phyloP scores from a whole-genome alignment of 805 yeast species.

The Wickerhamiella lipophila region DNA sequence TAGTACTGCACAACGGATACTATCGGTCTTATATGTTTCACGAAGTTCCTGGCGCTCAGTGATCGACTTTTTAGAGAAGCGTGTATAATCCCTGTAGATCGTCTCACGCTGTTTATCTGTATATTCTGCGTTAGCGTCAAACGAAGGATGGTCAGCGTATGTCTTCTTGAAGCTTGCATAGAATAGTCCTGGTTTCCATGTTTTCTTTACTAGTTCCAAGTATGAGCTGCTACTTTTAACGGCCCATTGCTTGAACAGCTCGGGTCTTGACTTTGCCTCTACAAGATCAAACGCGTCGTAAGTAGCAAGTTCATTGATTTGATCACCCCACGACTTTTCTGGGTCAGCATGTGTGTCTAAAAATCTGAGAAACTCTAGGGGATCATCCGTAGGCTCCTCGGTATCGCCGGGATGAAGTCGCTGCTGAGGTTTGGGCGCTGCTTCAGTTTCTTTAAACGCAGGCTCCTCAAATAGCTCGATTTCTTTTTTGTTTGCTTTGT shows the following conservation, averaged over 20 bases:
- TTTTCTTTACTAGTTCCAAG: slow-evolving; percentile 24
- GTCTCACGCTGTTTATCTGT: slow-evolving; percentile 31
- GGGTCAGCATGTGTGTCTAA: slow-evolving; percentile 1
- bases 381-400: not conserved
- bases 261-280: slow-evolving; percentile 28
- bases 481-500: not conserved
- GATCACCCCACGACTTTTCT: slow-evolving; percentile 35
- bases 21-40: not conserved
- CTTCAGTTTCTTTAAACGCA: not conserved
- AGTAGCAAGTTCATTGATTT: slow-evolving; percentile 31
- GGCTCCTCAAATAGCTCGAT: slow-evolving; percentile 1
- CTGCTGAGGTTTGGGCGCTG: not conserved
- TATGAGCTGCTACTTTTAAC: slow-evolving; percentile 18
- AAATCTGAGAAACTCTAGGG: slow-evolving; percentile 1
- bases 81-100: slow-evolving; percentile 29
- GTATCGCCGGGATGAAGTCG: not conserved
- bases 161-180: slow-evolving; percentile 33
- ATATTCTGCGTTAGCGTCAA: slow-evolving; percentile 22
- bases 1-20: not conserved
- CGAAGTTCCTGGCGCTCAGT: not conserved
- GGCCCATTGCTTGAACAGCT: slow-evolving; percentile 38
- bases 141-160: slow-evolving; percentile 23
- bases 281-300: slow-evolving; percentile 34
- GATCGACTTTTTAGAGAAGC: slow-evolving; percentile 4
- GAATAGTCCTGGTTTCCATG: slow-evolving; percentile 24